Conservation (phyloP, 2,329 filamentous ascomycete genomes). For the Thermoascus crustaceus region DNA sequence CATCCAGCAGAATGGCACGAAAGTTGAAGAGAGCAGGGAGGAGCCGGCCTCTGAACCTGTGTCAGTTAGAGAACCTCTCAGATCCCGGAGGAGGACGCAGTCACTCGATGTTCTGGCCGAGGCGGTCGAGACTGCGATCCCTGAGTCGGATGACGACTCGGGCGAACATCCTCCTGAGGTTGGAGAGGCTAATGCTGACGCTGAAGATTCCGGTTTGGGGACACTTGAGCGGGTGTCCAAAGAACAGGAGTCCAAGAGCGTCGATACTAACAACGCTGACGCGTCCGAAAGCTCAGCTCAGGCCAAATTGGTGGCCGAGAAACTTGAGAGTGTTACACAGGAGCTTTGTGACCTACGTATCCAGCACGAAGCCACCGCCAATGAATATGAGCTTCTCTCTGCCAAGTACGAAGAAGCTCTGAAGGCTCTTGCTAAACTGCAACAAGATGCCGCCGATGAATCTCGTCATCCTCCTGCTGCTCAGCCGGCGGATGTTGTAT, state of each 20-base stretch:
- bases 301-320: slow-evolving; percentile 78
- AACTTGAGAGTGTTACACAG: slow-evolving; percentile 82
- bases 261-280: slow-evolving; percentile 30
- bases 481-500: slow-evolving; percentile 35
- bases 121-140: slow-evolving; percentile 38
- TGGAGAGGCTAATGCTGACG: slow-evolving; percentile 17
- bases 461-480: slow-evolving; percentile 53
- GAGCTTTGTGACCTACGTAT: slow-evolving; percentile 85
- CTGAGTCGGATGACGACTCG: slow-evolving; percentile 37
- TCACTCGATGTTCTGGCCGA: slow-evolving; percentile 37
- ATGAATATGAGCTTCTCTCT: slow-evolving; percentile 72
- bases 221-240: slow-evolving; percentile 28
- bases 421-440: slow-evolving; percentile 67
- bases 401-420: slow-evolving; percentile 88
- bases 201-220: slow-evolving; percentile 26
- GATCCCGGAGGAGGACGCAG: slow-evolving; percentile 24
- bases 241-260: slow-evolving; percentile 16
- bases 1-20: slow-evolving; percentile 54
- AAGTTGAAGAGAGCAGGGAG: slow-evolving; percentile 23
- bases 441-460: slow-evolving; percentile 75
- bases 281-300: slow-evolving; percentile 65
- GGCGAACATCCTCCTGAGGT: slow-evolving; percentile 25
- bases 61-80: slow-evolving; percentile 13
- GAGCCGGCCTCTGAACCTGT: slow-evolving; percentile 7
- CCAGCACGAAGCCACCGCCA: slow-evolving; percentile 77